Evolutionary conservation across 1,139 yeast species (phyloP).

Genomic region (Sugiyamaella grinbergsii): DNA sequence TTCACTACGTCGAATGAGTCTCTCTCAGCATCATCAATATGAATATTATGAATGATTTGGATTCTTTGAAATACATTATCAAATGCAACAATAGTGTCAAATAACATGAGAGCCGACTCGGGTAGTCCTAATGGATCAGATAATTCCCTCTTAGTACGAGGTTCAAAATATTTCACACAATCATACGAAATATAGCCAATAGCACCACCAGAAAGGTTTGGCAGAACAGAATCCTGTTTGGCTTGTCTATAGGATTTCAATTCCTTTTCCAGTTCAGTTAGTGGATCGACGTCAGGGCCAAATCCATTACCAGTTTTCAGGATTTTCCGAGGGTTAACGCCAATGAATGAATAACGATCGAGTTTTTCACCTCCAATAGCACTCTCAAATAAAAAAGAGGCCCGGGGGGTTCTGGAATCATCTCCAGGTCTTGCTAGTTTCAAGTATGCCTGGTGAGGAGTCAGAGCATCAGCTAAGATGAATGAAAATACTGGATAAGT

Average conservation of each 20-base stretch:
- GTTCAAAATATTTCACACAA: conserved; percentile 95
- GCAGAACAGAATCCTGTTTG: conserved; percentile 58
- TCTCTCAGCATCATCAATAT: conserved; percentile 47
- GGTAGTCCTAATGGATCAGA: conserved; percentile 83
- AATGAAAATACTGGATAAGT: conserved; percentile 79
- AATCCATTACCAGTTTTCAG: conserved; percentile 72
- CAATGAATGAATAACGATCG: conserved; percentile 88
- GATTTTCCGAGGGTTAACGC: conserved; percentile 76
- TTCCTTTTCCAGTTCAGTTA: conserved; percentile 71
- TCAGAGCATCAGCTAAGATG: conserved; percentile 72
- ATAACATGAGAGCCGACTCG: conserved; percentile 88
- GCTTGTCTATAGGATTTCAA: conserved; percentile 66
- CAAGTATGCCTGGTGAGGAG: conserved; percentile 88
- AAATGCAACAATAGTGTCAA: conserved; percentile 84
- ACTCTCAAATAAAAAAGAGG: conserved; percentile 83
- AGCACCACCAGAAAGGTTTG: conserved; percentile 92
- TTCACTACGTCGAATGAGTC: conserved; percentile 46
- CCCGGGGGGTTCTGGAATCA: conserved; percentile 43
- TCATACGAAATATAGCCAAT: conserved; percentile 94
- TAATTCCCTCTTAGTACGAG: conserved; percentile 71
- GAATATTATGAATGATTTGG: conserved; percentile 82
- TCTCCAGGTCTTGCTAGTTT: conserved; percentile 75
- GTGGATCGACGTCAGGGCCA: conserved; percentile 73
- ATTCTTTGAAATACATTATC: conserved; percentile 93
- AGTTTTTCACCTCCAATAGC: conserved; percentile 87